Conservation (phyloP, 1,284 basidiomycete species). For the Sphaerobolus stellatus region DNA sequence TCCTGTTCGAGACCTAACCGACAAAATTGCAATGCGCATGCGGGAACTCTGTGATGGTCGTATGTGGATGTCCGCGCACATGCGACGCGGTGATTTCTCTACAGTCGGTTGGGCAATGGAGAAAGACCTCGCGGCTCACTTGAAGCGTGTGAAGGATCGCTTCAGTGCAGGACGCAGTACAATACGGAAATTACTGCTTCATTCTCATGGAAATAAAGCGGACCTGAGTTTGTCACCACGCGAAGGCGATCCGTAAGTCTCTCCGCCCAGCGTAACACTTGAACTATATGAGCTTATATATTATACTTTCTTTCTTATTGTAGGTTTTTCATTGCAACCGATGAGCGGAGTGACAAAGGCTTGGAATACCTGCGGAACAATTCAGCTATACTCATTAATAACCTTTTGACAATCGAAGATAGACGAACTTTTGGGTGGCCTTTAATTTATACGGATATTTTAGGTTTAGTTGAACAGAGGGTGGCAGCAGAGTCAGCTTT, state of each 20-base stretch:
- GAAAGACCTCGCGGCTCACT: conserved; percentile 19
- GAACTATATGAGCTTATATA: background rate
- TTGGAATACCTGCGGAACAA: conserved; percentile 35
- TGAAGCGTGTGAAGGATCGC: conserved; percentile 36
- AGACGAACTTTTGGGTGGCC: conserved; percentile 41
- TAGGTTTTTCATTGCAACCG: conserved; percentile 50
- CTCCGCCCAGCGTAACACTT: background rate
- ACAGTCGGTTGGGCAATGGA: conserved; percentile 23
- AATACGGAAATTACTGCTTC: conserved; percentile 17
- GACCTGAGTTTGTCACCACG: conserved; percentile 21
- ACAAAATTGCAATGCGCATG: conserved; percentile 36
- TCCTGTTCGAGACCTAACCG: conserved; percentile 33
- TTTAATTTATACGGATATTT: conserved; percentile 44
- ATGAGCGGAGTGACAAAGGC: conserved; percentile 39
- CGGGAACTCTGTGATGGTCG: conserved; percentile 32
- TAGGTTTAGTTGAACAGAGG: conserved; percentile 46
- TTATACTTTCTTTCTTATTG: background rate
- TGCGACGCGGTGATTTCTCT: conserved; percentile 48
- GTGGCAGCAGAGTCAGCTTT: conserved; percentile 37
- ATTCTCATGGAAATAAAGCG: conserved; percentile 20
- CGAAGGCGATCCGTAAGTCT: conserved; percentile 26
- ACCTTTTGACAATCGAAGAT: conserved; percentile 44
- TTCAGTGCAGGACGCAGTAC: conserved; percentile 32
- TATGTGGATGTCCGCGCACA: conserved; percentile 47
- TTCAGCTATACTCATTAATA: conserved; percentile 42